Evolutionary conservation across 2,329 filamentous ascomycete species (phyloP).

Genomic region (Venturia asperata): DNA sequence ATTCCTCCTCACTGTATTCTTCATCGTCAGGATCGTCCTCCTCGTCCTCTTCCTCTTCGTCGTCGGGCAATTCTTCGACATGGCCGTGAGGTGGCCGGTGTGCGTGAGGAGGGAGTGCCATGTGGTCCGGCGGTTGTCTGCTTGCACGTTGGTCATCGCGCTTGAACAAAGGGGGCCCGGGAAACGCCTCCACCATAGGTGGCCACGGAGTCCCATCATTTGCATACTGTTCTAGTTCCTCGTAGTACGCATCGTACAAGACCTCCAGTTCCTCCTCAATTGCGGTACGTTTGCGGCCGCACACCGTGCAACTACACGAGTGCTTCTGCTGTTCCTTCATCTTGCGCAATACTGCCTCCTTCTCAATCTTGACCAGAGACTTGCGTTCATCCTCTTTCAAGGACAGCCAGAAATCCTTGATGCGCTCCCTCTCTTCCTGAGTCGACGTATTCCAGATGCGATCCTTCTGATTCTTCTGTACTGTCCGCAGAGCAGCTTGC

Average conservation of each 20-base stretch:
- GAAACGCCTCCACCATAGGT: conserved; percentile 25
- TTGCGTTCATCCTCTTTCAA: conserved; percentile 91
- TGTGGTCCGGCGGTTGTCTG: conserved; percentile 51
- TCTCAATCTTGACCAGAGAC: conserved; percentile 94
- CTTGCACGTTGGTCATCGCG: conserved; percentile 51
- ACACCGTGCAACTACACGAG: conserved; percentile 96
- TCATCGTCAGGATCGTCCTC: conserved; percentile 49
- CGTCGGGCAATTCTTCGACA: conserved; percentile 44
- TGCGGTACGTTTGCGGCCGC: conserved; percentile 88
- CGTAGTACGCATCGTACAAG: conserved; percentile 96
- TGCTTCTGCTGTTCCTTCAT: conserved; percentile 99
- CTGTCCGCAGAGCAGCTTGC: conserved; percentile 36
- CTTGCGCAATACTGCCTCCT: conserved; percentile 94
- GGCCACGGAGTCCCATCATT: conserved; percentile 54
- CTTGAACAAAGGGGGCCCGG: conserved; percentile 61
- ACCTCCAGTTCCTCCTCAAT: conserved; percentile 98
- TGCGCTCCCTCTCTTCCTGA: conserved; percentile 88
- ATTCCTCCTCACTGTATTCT: conserved; percentile 49
- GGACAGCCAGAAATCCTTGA: conserved; percentile 97
- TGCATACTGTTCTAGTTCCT: conserved; percentile 95
- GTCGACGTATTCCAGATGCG: conserved; percentile 98
- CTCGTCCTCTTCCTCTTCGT: conserved; percentile 48
- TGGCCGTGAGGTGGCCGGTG: conserved; percentile 49
- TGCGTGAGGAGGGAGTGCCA: conserved; percentile 50
- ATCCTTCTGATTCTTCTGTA: conserved; percentile 53